Evolutionary conservation across 495 filamentous ascomycete species (phyloP).

Genomic region (Articulospora tetracladia): DNA sequence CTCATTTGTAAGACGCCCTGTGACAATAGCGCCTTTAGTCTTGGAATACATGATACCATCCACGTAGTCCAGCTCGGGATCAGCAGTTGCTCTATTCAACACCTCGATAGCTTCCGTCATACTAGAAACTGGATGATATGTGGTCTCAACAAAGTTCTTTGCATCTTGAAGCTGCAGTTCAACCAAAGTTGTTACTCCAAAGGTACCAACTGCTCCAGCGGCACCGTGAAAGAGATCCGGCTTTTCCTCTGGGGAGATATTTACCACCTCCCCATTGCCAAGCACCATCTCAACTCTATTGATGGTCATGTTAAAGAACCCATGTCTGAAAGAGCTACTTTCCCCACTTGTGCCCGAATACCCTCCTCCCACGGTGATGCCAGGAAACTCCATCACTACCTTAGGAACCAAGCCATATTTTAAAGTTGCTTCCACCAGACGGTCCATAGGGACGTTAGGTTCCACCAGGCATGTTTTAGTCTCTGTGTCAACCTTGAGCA

Average conservation of each 20-base stretch:
- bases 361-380: slow-evolving; percentile 61
- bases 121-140: slow-evolving; percentile 45
- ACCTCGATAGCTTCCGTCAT: slow-evolving; percentile 37
- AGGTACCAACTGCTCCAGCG: slow-evolving; percentile 51
- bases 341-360: slow-evolving; percentile 60
- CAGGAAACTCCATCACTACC: slow-evolving; percentile 59
- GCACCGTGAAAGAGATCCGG: slow-evolving; percentile 47
- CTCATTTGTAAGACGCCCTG: slow-evolving; percentile 42
- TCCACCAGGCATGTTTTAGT: slow-evolving; percentile 49
- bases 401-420: slow-evolving; percentile 50
- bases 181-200: slow-evolving; percentile 52
- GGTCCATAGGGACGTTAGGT: slow-evolving; percentile 65
- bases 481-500: slow-evolving; percentile 41
- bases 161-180: slow-evolving; percentile 51
- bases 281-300: slow-evolving; percentile 57
- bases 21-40: slow-evolving; percentile 47
- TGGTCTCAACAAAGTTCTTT: slow-evolving; percentile 49
- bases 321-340: slow-evolving; percentile 53
- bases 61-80: slow-evolving; percentile 35
- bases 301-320: slow-evolving; percentile 55
- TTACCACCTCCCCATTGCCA: slow-evolving; percentile 48
- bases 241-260: slow-evolving; percentile 30
- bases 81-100: slow-evolving; percentile 24
- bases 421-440: slow-evolving; percentile 48
- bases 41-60: slow-evolving; percentile 48